Base-by-base conservation (phyloP, 148 eudicot genomes). In the Vaccinium myrtillus region DNA sequence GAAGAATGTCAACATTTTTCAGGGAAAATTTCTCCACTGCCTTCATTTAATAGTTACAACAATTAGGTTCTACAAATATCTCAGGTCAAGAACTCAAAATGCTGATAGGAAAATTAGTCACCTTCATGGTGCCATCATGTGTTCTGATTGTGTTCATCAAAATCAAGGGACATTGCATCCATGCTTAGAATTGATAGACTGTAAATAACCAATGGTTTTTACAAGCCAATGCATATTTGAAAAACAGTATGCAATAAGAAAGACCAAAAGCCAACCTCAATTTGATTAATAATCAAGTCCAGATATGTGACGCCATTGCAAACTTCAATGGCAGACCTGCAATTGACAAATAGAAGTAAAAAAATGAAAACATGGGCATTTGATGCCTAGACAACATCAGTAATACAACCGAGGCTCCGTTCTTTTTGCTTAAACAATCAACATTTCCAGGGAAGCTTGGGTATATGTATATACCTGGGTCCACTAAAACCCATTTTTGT, bases 101-200 rank as follows among this genome's bases (percentile, higher is more conserved):
- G 32, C 32, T 32, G 32, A 32, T 32, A 1, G 32, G 32, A 32
- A 32, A 32, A 32, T 32, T 1, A 32, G 32, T 32, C 32, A 32
- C 32, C 32, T 32, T 32, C 32, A 32, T 32, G 32, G 32, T 32
- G 32, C 32, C 32, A 32, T 32, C 32, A 32, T 32, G 32, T 32
- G 32, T 32, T 32, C 32, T 1, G 32, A 32, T 32, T 32, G 32
- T 32, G 32, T 32, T 90, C 83, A 87, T 85, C 88, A 91, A 61
- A 78, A 88, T 86, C 87, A 91, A 78, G n/a, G 93, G 93, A 32
- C 83, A 58, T 85, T 83, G 87, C 92, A 90, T 46, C 91, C 92
- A 81, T 88, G 88, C 80, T 83, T 88, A 48, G 74, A 84, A 82
- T 91, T 91, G 27, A 91, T 86, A 48, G 86, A 84, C 93, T 91